Conservation (phyloP, 495 filamentous ascomycete genomes). For the Delitschia confertaspora region DNA sequence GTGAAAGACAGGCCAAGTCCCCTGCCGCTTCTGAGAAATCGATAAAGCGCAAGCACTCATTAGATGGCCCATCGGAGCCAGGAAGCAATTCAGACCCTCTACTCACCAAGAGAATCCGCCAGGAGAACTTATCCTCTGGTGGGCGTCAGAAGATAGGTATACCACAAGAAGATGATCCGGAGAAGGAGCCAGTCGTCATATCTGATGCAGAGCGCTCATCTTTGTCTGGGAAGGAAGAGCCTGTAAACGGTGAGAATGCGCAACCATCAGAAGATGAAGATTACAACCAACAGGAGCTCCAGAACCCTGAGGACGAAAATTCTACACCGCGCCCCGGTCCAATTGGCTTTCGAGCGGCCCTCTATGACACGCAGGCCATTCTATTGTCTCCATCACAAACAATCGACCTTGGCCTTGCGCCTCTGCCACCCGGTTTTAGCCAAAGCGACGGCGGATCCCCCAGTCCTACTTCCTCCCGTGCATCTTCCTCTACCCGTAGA, state of each 20-base stretch:
- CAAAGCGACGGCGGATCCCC: neutral
- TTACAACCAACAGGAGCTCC: conserved; percentile 17
- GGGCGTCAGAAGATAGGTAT: neutral
- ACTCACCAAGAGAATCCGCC: neutral
- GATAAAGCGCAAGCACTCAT: neutral
- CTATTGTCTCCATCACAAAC: conserved; percentile 17
- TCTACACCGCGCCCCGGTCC: conserved; percentile 15
- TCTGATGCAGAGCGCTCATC: too few relatives aligned
- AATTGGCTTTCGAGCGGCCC: neutral
- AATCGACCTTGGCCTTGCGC: neutral
- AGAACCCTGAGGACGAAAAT: conserved; percentile 12
- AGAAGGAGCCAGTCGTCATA: too few relatives aligned
- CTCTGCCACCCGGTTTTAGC: conserved; percentile 1
- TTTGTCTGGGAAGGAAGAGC: neutral
- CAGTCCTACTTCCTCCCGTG: neutral
- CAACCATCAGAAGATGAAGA: neutral
- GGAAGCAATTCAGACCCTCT: too few relatives aligned
- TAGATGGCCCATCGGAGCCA: too few relatives aligned
- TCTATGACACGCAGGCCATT: conserved; percentile 25
- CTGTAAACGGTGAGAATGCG: neutral
- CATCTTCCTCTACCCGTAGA: neutral
- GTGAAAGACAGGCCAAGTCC: neutral
- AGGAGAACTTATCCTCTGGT: neutral
- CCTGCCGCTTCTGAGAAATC: neutral
- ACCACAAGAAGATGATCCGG: neutral